These are phyloP conservation scores for Cordyceps farinosa DNA, from an alignment of 2,329 filamentous ascomycete species.

Conservation along the genomic window DNA sequence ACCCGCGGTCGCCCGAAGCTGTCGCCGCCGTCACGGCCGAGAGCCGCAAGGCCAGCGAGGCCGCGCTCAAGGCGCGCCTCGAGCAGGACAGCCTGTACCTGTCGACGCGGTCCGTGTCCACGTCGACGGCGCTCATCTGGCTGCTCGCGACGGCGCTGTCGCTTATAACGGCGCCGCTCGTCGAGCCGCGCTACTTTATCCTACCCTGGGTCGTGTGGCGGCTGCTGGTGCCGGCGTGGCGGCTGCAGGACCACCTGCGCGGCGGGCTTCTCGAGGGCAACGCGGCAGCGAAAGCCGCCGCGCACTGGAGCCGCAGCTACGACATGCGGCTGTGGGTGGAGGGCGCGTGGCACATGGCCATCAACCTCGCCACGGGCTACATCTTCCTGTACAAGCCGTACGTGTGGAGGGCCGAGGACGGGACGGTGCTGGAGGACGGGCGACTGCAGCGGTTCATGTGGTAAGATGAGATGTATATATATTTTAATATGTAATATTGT, in stretches of 20 bases:
- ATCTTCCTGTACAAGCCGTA: slow-evolving; percentile 68
- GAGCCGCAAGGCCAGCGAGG: background rate
- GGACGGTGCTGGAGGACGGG: slow-evolving; percentile 50
- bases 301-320: slow-evolving; percentile 22
- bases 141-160: slow-evolving; percentile 71
- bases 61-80: slow-evolving; percentile 23
- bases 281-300: background rate
- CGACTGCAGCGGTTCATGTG: slow-evolving; percentile 77
- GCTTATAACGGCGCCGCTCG: slow-evolving; percentile 82
- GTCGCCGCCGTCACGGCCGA: background rate
- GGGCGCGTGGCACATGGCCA: slow-evolving; percentile 62
- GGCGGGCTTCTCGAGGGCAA: slow-evolving; percentile 9
- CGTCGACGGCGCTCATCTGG: slow-evolving; percentile 54
- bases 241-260: slow-evolving; percentile 4
- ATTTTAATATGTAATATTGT: background rate
- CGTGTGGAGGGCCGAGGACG: slow-evolving; percentile 56
- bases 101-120: slow-evolving; percentile 34
- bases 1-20: slow-evolving; percentile 14
- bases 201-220: slow-evolving; percentile 93
- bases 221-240: slow-evolving; percentile 63
- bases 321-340: slow-evolving; percentile 55
- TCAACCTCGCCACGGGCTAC: slow-evolving; percentile 66
- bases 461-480: slow-evolving; percentile 37
- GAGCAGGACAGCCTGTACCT: slow-evolving; percentile 26
- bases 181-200: slow-evolving; percentile 95